Evolutionary conservation across 495 filamentous ascomycete species (phyloP), one percentile per base, ranked within the genome.

Genomic region (Patellaria atrata): DNA sequence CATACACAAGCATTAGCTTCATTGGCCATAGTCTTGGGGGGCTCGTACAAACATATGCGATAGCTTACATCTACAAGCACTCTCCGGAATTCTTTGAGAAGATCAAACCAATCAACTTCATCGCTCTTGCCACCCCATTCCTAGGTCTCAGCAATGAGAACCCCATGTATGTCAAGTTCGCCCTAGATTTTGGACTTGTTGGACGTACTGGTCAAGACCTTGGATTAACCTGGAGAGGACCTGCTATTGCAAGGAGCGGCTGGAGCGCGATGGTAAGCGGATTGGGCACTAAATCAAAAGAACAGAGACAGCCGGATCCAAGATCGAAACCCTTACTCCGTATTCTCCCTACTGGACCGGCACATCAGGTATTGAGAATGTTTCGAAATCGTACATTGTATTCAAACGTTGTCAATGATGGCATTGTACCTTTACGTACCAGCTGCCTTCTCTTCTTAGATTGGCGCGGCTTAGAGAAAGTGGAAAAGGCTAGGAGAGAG

Each of bases 321-420:
- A 74, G 79, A 28, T 74, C 84, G 3, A 97, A 97, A 51, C 89
- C 89, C 0, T 61, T 97, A 13, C 59, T 97, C 13, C 73, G 89
- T 15, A 92, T 96, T 41, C 57, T 97, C 11, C 89, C 89, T 0
- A 87, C 83, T 16, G 89, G 89, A 13, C 89, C 91, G 18, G 89
- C 89, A 4, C 86, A 96, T 57, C 70, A 73, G 24, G 85, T 80
- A 0, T 60, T 97, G 33, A 71, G 75, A 47, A 82, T 77, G 54
- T 97, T 96, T 48, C 68, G 82, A 28, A 92, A 89, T 50, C 67
- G 91, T 12, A 97, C 89, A 0, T 65, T 94, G 1, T 97, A 97
- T 52, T 92, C 86, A 1, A 97, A 97, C 49, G 84, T 96, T 18
- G 91, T 97, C 27, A 97, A 97, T 57, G 89, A 97, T 58, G 89